phyloP scores from a whole-genome alignment of 768 basidiomycete species.

The Agrocybe pediades region DNA sequence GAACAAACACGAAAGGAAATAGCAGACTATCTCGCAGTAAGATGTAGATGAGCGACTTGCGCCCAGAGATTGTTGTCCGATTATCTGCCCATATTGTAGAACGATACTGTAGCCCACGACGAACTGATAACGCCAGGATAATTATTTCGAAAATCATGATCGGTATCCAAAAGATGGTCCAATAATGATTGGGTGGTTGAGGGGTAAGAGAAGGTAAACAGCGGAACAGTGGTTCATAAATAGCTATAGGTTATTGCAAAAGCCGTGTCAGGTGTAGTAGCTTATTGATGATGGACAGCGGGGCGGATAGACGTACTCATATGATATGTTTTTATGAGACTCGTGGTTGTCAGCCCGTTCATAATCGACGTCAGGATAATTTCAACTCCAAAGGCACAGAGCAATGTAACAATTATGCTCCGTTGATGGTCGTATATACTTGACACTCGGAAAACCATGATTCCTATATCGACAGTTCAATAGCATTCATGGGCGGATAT shows the following conservation, averaged over 20 bases:
- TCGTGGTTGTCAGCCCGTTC: background rate
- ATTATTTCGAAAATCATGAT: background rate
- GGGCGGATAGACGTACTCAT: background rate
- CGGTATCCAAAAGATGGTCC: constrained; percentile 1
- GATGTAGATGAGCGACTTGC: background rate
- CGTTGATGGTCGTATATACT: constrained; percentile 5
- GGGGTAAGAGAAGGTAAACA: background rate
- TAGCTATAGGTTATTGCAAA: background rate
- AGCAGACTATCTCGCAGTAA: constrained; percentile 3
- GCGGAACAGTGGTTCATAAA: background rate
- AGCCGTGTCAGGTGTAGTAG: background rate
- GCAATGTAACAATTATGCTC: background rate
- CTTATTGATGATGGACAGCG: too few species aligned
- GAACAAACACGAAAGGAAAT: constrained; percentile 1
- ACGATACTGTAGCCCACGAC: constrained; percentile 1
- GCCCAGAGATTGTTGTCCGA: background rate
- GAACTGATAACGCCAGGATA: background rate
- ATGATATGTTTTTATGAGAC: background rate
- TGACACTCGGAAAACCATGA: constrained; percentile 4
- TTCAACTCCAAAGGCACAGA: background rate
- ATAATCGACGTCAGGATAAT: background rate
- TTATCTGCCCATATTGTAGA: background rate
- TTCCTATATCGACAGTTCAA: background rate
- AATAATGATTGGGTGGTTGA: background rate
- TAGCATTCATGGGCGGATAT: background rate